phyloP scores from a whole-genome alignment of 257 asterid genomes.

The Scutellaria galericulata region DNA sequence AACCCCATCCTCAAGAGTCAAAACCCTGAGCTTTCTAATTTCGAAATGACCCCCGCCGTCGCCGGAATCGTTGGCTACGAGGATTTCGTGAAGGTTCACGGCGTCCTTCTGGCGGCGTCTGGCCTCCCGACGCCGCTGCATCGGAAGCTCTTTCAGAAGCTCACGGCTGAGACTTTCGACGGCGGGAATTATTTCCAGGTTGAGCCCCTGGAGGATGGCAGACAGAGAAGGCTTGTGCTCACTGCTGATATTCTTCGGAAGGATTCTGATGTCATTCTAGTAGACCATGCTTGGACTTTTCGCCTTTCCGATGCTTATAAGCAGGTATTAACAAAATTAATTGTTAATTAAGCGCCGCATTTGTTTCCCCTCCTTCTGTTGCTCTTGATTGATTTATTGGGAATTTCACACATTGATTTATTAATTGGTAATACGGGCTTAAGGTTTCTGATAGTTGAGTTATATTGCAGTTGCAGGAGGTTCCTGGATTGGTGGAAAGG shows the following conservation, averaged over 20 bases:
- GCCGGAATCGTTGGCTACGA: conserved; percentile 52
- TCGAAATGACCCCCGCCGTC: conserved; percentile 51
- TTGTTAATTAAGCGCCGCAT: not conserved
- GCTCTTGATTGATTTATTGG: not conserved
- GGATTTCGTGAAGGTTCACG: conserved; percentile 78
- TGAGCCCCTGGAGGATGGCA: conserved; percentile 80
- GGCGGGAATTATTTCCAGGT: conserved; percentile 88
- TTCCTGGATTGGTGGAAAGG: conserved; percentile 89
- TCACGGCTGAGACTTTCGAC: conserved; percentile 73
- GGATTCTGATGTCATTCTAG: conserved; percentile 77
- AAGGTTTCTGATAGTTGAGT: conserved; percentile 28
- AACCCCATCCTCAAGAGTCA: conserved; percentile 3
- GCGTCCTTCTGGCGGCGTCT: conserved; percentile 75
- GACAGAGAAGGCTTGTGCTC: conserved; percentile 77
- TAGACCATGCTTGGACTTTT: conserved; percentile 98
- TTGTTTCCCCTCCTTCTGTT: not conserved
- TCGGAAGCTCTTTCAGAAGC: conserved; percentile 78
- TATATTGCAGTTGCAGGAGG: conserved; percentile 75
- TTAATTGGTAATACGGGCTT: not conserved
- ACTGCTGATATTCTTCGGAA: conserved; percentile 52
- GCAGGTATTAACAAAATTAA: conserved; percentile 52
- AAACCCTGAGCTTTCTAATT: conserved; percentile 34
- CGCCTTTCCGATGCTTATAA: conserved; percentile 89
- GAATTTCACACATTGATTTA: not conserved
- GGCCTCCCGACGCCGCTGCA: conserved; percentile 79